These are phyloP conservation scores for Acanthamoeba royreba DNA, from an alignment of 208 protist genomes.

Conservation along the genomic window DNA sequence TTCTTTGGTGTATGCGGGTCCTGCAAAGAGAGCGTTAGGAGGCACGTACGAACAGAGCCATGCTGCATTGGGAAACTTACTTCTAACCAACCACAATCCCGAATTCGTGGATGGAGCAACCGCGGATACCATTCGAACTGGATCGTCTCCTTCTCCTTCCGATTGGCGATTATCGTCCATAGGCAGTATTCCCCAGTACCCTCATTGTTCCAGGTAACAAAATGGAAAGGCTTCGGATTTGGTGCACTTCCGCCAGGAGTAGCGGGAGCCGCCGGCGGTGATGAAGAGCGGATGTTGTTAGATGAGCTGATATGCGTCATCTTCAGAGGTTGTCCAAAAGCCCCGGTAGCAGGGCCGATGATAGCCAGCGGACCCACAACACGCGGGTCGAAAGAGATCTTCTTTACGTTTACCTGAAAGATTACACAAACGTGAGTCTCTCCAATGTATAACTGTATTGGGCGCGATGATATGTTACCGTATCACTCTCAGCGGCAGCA, in stretches of 20 bases:
- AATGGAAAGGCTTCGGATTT: not conserved
- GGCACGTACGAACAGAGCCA: not conserved
- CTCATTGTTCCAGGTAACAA: slow-evolving; percentile 8
- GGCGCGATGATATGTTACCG: too few species aligned
- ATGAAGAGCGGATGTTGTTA: not conserved
- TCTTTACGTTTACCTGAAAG: not conserved
- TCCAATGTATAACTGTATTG: too few species aligned
- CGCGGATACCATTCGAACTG: slow-evolving; percentile 45
- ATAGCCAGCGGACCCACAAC: slow-evolving; percentile 18
- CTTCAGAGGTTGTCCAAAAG: not conserved
- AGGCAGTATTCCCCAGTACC: slow-evolving; percentile 19
- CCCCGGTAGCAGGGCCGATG: not conserved
- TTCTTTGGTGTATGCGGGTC: slow-evolving; percentile 40
- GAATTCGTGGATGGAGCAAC: not conserved
- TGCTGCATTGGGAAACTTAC: not conserved
- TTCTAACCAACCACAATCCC: not conserved
- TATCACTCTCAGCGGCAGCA: not conserved
- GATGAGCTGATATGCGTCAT: slow-evolving; percentile 32
- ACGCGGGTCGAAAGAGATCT: slow-evolving; percentile 7
- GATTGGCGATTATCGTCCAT: slow-evolving; percentile 35
- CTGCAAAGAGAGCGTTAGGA: not conserved
- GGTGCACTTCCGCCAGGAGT: not conserved
- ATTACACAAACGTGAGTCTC: not conserved
- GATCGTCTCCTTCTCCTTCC: slow-evolving; percentile 29
- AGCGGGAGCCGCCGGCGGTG: not conserved